Evolutionary conservation across 768 basidiomycete genomes (phyloP).

Genomic region (Amanita exitialis): DNA sequence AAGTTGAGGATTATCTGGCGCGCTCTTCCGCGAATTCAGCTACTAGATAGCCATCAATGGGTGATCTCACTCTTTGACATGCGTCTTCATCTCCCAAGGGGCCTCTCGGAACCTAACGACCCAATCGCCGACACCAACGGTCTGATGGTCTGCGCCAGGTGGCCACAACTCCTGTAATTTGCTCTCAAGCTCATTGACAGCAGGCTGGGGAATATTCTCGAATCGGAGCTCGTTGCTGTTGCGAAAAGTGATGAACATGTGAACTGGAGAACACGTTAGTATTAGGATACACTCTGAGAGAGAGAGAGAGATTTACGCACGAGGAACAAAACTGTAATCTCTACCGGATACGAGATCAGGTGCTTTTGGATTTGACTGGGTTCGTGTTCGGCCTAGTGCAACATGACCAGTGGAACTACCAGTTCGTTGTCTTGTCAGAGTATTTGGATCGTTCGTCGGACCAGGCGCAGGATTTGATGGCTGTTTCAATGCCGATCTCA

Average conservation of each 20-base stretch:
- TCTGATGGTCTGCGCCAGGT: slow-evolving; percentile 44
- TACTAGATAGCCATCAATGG: not conserved
- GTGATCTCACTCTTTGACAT: slow-evolving; percentile 42
- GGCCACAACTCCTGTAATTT: slow-evolving; percentile 51
- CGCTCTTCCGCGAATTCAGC: slow-evolving; percentile 26
- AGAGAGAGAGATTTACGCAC: slow-evolving; percentile 2
- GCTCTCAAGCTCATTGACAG: slow-evolving; percentile 48
- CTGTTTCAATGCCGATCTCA: slow-evolving; percentile 55
- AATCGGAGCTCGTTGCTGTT: slow-evolving; percentile 55
- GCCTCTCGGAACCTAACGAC: slow-evolving; percentile 51
- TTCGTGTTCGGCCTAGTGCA: slow-evolving; percentile 9
- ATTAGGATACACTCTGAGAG: not conserved
- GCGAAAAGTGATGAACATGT: slow-evolving; percentile 64
- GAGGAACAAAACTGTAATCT: slow-evolving; percentile 6
- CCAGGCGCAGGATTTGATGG: slow-evolving; percentile 16
- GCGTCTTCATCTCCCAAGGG: slow-evolving; percentile 59
- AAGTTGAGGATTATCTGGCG: slow-evolving; percentile 50
- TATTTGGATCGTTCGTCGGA: slow-evolving; percentile 12
- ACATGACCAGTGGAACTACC: slow-evolving; percentile 11
- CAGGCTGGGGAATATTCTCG: slow-evolving; percentile 38
- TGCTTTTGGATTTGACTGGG: slow-evolving; percentile 8
- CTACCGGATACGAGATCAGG: slow-evolving; percentile 1
- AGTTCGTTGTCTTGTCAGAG: slow-evolving; percentile 15
- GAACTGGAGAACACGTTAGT: slow-evolving; percentile 31
- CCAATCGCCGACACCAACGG: slow-evolving; percentile 23